phyloP scores from a whole-genome alignment of 2,329 filamentous ascomycete genomes.

The Cladosporium sp. region DNA sequence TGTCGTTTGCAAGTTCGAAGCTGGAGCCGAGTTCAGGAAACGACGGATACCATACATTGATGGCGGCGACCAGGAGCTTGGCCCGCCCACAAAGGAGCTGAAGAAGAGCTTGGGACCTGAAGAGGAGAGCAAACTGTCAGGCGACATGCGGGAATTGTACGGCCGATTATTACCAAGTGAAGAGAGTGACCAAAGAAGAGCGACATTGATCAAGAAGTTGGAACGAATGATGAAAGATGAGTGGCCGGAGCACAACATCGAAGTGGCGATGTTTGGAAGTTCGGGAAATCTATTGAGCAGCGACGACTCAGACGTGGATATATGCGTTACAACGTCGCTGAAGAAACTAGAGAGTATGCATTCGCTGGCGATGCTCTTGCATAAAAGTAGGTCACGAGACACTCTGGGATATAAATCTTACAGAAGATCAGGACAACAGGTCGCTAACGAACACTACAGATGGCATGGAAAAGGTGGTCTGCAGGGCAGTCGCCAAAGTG shows the following conservation, averaged over 20 bases:
- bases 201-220: slow-evolving; percentile 79
- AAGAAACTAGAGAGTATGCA: slow-evolving; percentile 88
- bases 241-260: slow-evolving; percentile 89
- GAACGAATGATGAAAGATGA: slow-evolving; percentile 84
- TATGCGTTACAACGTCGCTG: slow-evolving; percentile 92
- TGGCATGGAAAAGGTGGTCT: slow-evolving; percentile 95
- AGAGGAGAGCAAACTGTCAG: slow-evolving; percentile 73
- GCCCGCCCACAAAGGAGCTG: slow-evolving; percentile 65
- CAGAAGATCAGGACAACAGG: neutral
- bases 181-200: slow-evolving; percentile 73
- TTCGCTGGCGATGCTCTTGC: slow-evolving; percentile 81
- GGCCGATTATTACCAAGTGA: slow-evolving; percentile 78
- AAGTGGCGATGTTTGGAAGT: slow-evolving; percentile 94
- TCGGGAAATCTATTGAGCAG: slow-evolving; percentile 94
- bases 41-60: slow-evolving; percentile 84
- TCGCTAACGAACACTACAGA: slow-evolving; percentile 55
- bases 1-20: slow-evolving; percentile 83
- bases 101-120: slow-evolving; percentile 70
- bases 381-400: slow-evolving; percentile 66
- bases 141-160: slow-evolving; percentile 84
- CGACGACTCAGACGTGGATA: slow-evolving; percentile 95
- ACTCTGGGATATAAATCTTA: neutral
- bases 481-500: slow-evolving; percentile 91
- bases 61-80: slow-evolving; percentile 76
- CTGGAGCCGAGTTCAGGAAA: slow-evolving; percentile 75